Conservation (phyloP, 1,139 yeast genomes). For the Yamadazyma aaseri region DNA sequence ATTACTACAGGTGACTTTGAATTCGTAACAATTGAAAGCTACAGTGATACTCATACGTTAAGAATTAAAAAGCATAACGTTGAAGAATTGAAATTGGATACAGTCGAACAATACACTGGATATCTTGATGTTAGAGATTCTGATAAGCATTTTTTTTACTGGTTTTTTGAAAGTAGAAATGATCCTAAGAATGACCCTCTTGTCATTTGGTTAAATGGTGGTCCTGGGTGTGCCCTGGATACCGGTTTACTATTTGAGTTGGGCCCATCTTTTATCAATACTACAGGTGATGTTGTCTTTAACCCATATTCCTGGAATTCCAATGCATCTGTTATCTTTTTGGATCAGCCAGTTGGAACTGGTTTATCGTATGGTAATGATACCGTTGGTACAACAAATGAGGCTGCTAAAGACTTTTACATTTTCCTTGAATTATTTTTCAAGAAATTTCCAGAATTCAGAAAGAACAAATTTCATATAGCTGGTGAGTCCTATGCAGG, state of each 20-base stretch:
- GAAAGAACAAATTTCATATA: conserved; percentile 60
- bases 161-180: conserved; percentile 84
- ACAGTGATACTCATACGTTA: no score
- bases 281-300: conserved; percentile 40
- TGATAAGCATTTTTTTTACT: conserved; percentile 72
- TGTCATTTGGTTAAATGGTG: conserved; percentile 90
- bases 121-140: conserved; percentile 50
- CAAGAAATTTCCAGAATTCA: conserved; percentile 70
- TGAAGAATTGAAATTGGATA: no score
- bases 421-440: conserved; percentile 70
- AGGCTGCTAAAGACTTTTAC: conserved; percentile 62
- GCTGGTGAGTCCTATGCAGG: conserved; percentile 99
- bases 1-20: no score
- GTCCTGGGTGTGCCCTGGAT: conserved; percentile 96
- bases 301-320: conserved; percentile 87
- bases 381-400: conserved; percentile 30
- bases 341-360: conserved; percentile 94
- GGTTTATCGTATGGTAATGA: conserved; percentile 71
- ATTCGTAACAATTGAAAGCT: no score
- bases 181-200: conserved; percentile 81
- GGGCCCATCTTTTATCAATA: conserved; percentile 75
- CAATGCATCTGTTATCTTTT: conserved; percentile 71
- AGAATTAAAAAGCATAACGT: no score
- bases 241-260: conserved; percentile 83
- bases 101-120: conserved; percentile 58